Evolutionary conservation across 2,329 filamentous ascomycete species (phyloP).

Genomic region (Arthrobotrys entomopaga): DNA sequence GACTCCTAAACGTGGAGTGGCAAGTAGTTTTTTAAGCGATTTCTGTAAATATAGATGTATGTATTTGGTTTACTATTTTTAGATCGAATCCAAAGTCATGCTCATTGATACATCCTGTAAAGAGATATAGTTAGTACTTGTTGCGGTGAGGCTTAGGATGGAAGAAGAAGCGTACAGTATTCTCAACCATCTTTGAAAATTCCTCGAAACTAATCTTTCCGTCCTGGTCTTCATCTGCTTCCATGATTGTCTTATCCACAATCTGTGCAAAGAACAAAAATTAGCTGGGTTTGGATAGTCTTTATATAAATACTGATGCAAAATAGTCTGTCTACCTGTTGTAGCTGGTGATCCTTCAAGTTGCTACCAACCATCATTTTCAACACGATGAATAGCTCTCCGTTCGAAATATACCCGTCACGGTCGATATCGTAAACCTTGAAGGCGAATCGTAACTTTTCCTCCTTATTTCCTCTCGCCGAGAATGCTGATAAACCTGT

Average conservation of each 20-base stretch:
- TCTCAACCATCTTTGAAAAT: constrained; percentile 99
- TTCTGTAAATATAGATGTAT: constrained; percentile 8
- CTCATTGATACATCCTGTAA: constrained; percentile 73
- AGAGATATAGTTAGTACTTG: constrained; percentile 15
- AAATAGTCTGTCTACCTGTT: constrained; percentile 70
- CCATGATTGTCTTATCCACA: constrained; percentile 99
- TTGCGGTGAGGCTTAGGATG: constrained; percentile 59
- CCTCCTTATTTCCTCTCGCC: constrained; percentile 98
- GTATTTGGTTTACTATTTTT: constrained; percentile 3
- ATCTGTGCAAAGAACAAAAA: constrained; percentile 67
- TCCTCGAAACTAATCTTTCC: constrained; percentile 99
- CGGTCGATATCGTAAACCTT: constrained; percentile 99
- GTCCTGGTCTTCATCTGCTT: constrained; percentile 93
- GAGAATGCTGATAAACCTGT: constrained; percentile 94
- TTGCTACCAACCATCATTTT: constrained; percentile 99
- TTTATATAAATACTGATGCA: not conserved
- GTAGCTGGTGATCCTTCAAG: constrained; percentile 96
- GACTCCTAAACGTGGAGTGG: not conserved
- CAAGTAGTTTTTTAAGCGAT: not conserved
- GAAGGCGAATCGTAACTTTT: constrained; percentile 97
- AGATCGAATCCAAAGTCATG: constrained; percentile 72
- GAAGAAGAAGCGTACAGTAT: constrained; percentile 70
- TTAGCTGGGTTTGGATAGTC: not conserved
- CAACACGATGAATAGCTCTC: constrained; percentile 97
- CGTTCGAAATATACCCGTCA: constrained; percentile 98